A percentile compares a stretch with the other conserved stretches of the same genome.
Conservation (phyloP, 2,329 filamentous ascomycete species). For the Fusarium praegraminearum region DNA sequence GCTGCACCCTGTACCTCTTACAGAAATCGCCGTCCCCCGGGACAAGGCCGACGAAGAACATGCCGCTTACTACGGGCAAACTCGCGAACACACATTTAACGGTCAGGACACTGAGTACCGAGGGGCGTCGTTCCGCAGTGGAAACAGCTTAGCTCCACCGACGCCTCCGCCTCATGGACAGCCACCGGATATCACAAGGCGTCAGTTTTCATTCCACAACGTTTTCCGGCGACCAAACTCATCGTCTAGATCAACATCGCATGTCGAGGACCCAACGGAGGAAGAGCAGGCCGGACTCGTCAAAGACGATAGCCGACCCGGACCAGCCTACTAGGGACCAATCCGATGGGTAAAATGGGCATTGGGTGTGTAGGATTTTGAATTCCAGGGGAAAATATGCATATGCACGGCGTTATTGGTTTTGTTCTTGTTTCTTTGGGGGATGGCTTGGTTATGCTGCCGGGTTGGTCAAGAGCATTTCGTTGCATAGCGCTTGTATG, state of each 20-base stretch:
- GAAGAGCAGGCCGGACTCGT: conserved; percentile 87
- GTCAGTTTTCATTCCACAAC: conserved; percentile 94
- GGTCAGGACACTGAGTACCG: conserved; percentile 62
- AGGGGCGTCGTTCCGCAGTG: conserved; percentile 59
- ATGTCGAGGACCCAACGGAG: conserved; percentile 69
- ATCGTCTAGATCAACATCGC: conserved; percentile 45
- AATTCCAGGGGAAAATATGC: conserved; percentile 24
- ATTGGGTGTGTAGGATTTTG: conserved; percentile 10
- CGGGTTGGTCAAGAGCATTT: conserved; percentile 11
- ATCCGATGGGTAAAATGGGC: conserved; percentile 14
- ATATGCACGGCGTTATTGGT: conserved; percentile 45
- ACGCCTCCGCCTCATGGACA: conserved; percentile 72
- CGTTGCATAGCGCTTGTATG: conserved; percentile 39
- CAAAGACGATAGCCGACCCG: conserved; percentile 62
- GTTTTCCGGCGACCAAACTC: conserved; percentile 70
- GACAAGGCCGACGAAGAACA: conserved; percentile 60
- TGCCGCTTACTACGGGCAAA: conserved; percentile 55
- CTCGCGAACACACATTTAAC: conserved; percentile 61
- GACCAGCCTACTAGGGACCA: conserved; percentile 37
- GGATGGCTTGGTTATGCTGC: background rate
- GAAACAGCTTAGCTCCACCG: conserved; percentile 65
- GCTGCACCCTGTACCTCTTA: conserved; percentile 72
- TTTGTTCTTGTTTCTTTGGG: conserved; percentile 26
- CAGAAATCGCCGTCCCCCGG: conserved; percentile 66
- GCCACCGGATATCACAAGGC: conserved; percentile 70